These are phyloP conservation scores for Penicillium lividum DNA, from an alignment of 495 filamentous ascomycete species.

Conservation along the genomic window DNA sequence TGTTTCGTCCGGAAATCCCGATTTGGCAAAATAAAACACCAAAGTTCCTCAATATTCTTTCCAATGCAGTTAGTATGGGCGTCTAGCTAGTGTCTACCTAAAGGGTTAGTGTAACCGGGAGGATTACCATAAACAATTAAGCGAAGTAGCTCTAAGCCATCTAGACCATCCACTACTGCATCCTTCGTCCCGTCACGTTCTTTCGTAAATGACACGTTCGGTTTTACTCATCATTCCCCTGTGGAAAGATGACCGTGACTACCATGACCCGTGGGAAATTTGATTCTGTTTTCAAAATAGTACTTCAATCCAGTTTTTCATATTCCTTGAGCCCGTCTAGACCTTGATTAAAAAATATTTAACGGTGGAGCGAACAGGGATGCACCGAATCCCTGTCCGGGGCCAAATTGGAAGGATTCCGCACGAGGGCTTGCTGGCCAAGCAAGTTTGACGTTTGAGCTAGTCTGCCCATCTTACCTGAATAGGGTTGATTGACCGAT, in stretches of 20 bases:
- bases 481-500: background rate
- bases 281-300: too few relatives aligned
- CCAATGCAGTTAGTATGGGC: background rate
- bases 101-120: background rate
- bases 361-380: too few relatives aligned
- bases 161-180: background rate
- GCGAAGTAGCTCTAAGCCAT: background rate
- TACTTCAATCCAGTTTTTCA: too few relatives aligned
- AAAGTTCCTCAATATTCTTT: background rate
- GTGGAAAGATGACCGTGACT: background rate
- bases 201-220: background rate
- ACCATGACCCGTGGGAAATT: background rate
- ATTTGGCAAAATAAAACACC: too few relatives aligned
- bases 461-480: background rate
- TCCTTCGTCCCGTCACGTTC: background rate
- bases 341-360: too few relatives aligned
- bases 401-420: background rate
- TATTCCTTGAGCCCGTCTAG: too few relatives aligned
- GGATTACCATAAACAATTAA: background rate
- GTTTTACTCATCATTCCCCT: background rate
- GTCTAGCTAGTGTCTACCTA: background rate
- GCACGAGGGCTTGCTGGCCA: background rate
- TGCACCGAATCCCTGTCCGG: background rate
- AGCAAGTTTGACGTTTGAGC: background rate
- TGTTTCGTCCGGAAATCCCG: background rate